phyloP scores from a whole-genome alignment of 192 early-diverging fungal genomes.

The Coemansia pectinata region DNA sequence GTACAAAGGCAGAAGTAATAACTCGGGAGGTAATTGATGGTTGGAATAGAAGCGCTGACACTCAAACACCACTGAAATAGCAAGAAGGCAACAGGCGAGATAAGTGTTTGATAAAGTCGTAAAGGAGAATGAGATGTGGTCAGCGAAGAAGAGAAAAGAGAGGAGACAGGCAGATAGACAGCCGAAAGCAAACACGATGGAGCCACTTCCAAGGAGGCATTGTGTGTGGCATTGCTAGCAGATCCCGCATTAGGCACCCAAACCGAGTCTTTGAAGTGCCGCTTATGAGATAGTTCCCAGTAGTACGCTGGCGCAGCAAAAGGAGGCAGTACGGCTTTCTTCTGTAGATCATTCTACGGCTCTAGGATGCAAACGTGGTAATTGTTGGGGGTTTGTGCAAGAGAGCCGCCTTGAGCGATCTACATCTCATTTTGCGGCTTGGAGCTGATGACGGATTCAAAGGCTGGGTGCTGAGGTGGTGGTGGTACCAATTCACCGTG shows the following conservation, averaged over 20 bases:
- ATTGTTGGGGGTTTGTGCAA: not conserved
- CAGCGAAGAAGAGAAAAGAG: not conserved
- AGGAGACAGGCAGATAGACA: not conserved
- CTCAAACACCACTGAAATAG: not conserved
- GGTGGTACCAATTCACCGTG: not conserved
- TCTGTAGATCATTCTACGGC: not conserved
- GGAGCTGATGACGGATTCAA: not conserved
- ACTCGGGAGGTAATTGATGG: not conserved
- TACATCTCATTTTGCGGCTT: not conserved
- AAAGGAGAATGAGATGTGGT: not conserved
- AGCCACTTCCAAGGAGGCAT: not conserved
- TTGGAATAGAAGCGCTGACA: not conserved
- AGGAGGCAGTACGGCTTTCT: not conserved
- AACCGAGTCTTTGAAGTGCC: not conserved
- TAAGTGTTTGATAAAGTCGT: not conserved
- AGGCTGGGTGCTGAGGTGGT: not conserved
- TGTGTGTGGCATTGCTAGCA: not conserved
- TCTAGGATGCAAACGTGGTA: not conserved
- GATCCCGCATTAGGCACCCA: not conserved
- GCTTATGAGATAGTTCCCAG: not conserved
- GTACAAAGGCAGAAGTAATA: not conserved
- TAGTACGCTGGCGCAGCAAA: constrained; percentile 4
- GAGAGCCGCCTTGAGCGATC: not conserved
- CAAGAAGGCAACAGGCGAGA: not conserved
- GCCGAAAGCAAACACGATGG: not conserved